Conservation (phyloP, 306 rosid genomes). For the Arachis hypogaea region DNA sequence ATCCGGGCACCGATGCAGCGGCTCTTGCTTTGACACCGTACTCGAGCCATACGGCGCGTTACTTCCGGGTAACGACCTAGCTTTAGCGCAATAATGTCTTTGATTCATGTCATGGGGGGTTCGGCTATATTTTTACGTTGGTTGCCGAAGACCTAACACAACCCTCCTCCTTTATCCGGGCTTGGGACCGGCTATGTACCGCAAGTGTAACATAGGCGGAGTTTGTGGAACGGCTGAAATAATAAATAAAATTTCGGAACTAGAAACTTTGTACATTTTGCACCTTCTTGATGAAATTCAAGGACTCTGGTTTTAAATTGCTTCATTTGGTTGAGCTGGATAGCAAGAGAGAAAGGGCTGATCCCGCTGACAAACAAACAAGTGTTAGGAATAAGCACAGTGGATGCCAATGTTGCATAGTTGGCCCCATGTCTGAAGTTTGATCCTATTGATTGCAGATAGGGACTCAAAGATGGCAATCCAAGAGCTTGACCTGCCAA, state of each 20-base stretch:
- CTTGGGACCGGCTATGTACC: too few relatives aligned
- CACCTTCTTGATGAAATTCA: conserved; percentile 51
- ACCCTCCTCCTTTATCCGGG: too few relatives aligned
- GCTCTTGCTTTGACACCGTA: too few relatives aligned
- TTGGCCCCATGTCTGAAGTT: conserved; percentile 74
- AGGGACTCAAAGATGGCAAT: conserved; percentile 80
- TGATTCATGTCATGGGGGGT: too few relatives aligned
- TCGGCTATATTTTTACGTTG: too few relatives aligned
- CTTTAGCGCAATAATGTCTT: too few relatives aligned
- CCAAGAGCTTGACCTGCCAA: conserved; percentile 80
- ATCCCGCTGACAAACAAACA: conserved; percentile 64
- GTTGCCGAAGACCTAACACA: too few relatives aligned
- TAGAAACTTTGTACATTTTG: conserved; percentile 6
- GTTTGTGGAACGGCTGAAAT: too few relatives aligned
- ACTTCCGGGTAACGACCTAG: too few relatives aligned
- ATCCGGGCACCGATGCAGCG: too few relatives aligned
- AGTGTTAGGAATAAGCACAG: conserved; percentile 69
- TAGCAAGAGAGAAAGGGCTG: conserved; percentile 78
- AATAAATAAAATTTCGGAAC: background rate
- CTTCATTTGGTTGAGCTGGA: conserved; percentile 77
- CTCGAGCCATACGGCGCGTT: too few relatives aligned
- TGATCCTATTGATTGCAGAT: conserved; percentile 74
- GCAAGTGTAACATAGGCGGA: too few relatives aligned
- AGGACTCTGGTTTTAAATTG: conserved; percentile 68
- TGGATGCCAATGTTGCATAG: conserved; percentile 73